phyloP scores from a whole-genome alignment of 139 green algal species.

The Tetraselmis striata region DNA sequence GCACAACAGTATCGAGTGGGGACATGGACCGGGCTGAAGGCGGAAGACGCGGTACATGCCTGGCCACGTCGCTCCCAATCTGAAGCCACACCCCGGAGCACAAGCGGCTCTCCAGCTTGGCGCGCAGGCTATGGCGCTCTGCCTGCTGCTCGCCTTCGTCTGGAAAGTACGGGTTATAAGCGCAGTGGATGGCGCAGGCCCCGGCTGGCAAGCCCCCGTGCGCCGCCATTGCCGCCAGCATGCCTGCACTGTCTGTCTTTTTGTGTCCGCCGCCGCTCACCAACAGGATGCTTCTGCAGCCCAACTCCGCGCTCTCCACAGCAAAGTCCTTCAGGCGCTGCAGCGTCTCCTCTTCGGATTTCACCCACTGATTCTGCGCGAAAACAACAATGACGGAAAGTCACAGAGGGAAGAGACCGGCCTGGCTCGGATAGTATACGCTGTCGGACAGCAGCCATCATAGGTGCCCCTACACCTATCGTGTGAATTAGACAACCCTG shows the following conservation, averaged over 20 bases:
- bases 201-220: background rate
- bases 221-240: background rate
- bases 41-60: too few species aligned
- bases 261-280: background rate
- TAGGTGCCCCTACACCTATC: too few species aligned
- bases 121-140: background rate
- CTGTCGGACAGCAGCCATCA: too few species aligned
- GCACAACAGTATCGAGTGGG: too few species aligned
- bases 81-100: constrained; percentile 10
- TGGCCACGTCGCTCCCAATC: background rate
- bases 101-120: background rate
- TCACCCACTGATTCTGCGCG: background rate
- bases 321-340: background rate
- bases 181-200: constrained; percentile 1
- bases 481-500: too few species aligned
- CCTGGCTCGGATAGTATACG: too few species aligned
- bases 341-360: background rate
- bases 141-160: background rate
- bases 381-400: too few species aligned
- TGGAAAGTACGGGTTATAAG: constrained; percentile 4
- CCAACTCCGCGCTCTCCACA: background rate
- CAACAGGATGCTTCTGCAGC: background rate
- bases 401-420: too few species aligned
- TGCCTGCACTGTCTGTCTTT: background rate
- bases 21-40: too few species aligned